These are phyloP conservation scores for Aspergillus indologenus DNA, from an alignment of 495 filamentous ascomycete genomes.

Conservation along the genomic window DNA sequence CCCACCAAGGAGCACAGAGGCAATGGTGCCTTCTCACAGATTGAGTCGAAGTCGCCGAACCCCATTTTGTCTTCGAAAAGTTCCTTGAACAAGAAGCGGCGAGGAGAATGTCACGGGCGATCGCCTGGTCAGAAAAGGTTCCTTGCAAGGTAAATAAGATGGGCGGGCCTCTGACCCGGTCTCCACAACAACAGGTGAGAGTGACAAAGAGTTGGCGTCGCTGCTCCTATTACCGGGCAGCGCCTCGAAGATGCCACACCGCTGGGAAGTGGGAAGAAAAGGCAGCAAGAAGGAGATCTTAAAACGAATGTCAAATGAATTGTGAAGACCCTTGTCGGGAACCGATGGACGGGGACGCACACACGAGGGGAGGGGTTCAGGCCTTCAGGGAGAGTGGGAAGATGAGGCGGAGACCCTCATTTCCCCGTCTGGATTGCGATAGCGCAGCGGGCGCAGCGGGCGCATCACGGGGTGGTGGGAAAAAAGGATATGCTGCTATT, in stretches of 20 bases:
- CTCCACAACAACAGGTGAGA: slow-evolving; percentile 22
- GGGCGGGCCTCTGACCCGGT: slow-evolving; percentile 18
- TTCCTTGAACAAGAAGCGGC: background rate
- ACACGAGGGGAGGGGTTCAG: background rate
- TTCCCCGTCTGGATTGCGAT: background rate
- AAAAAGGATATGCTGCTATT: background rate
- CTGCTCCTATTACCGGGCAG: slow-evolving; percentile 4
- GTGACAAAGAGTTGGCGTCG: slow-evolving; percentile 7
- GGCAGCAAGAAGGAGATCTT: background rate
- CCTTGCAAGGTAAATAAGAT: slow-evolving; percentile 7
- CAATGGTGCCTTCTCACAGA: slow-evolving; percentile 81
- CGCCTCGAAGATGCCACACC: background rate
- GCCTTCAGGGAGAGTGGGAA: background rate
- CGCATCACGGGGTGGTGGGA: background rate
- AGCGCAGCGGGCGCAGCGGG: too few species aligned
- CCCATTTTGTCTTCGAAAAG: slow-evolving; percentile 53
- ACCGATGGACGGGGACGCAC: background rate
- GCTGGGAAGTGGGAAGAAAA: background rate
- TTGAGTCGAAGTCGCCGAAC: slow-evolving; percentile 82
- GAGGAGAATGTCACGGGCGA: background rate
- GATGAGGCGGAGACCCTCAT: background rate
- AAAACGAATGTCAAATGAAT: background rate
- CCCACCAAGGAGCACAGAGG: slow-evolving; percentile 88
- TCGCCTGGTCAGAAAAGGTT: background rate
- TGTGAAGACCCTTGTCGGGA: background rate